These are phyloP conservation scores for Chloris gayana DNA, from an alignment of 176 grass and related monocot genomes.

Conservation along the genomic window DNA sequence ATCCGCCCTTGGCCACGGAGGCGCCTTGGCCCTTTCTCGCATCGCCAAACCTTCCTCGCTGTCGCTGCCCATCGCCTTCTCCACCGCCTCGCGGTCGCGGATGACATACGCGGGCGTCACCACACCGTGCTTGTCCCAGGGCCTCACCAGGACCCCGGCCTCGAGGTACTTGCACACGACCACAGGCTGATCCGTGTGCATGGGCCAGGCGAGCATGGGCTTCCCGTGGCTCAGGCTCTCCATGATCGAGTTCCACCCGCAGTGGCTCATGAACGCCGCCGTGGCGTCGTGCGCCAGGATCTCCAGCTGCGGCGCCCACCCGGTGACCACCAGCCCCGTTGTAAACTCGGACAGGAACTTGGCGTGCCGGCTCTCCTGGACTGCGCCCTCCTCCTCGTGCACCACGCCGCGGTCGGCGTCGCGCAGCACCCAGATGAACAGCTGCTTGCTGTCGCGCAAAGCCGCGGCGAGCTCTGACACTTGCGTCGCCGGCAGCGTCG, in stretches of 20 bases:
- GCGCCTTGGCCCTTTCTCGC: conserved; percentile 9
- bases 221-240: conserved; percentile 72
- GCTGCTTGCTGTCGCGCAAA: conserved; percentile 39
- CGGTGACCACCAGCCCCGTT: conserved; percentile 50
- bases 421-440: conserved; percentile 71
- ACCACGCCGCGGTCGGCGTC: conserved; percentile 50
- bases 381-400: not conserved
- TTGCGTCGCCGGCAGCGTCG: conserved; percentile 37
- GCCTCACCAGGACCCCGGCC: conserved; percentile 46
- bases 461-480: conserved; percentile 51
- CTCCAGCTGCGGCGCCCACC: conserved; percentile 86
- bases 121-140: conserved; percentile 33
- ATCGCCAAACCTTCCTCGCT: conserved; percentile 29
- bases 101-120: conserved; percentile 19
- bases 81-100: conserved; percentile 34
- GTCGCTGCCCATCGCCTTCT: conserved; percentile 28
- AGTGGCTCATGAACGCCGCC: conserved; percentile 82
- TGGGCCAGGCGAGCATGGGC: conserved; percentile 71
- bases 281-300: conserved; percentile 58
- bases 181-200: conserved; percentile 70
- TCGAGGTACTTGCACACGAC: conserved; percentile 43
- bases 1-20: conserved; percentile 26
- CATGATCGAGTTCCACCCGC: conserved; percentile 80
- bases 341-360: conserved; percentile 27
- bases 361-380: conserved; percentile 5